Percentiles rank a stretch among this genome's conserved stretches.
phyloP scores from a whole-genome alignment of 495 filamentous ascomycete species.

The Podospora comata region DNA sequence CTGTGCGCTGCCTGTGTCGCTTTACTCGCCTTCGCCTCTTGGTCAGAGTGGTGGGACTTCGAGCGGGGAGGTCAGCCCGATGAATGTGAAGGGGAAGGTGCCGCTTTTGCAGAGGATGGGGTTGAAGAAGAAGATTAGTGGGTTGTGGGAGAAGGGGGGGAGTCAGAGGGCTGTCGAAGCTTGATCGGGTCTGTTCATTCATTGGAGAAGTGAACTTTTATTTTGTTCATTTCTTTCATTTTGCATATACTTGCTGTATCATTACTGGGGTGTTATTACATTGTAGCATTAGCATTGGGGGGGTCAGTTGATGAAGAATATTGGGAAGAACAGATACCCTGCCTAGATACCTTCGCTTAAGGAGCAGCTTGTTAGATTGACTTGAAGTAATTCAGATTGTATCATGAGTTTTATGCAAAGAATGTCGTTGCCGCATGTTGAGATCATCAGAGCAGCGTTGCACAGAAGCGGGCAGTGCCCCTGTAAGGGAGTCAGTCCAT shows the following conservation, averaged over 20 bases:
- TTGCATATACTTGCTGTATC: background rate
- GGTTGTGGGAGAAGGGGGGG: conserved; percentile 14
- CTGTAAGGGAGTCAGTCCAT: no score
- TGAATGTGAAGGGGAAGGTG: conserved; percentile 4
- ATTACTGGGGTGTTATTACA: background rate
- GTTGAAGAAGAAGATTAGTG: conserved; percentile 23
- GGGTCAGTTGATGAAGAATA: background rate
- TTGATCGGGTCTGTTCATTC: background rate
- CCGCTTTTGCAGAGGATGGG: conserved; percentile 19
- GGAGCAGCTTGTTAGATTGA: background rate
- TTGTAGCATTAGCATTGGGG: background rate
- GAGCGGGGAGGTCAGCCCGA: background rate
- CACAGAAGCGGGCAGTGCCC: no score
- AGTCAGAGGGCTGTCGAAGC: conserved; percentile 12
- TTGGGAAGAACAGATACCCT: background rate
- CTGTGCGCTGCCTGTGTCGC: conserved; percentile 20
- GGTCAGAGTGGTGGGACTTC: background rate
- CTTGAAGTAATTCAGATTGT: background rate
- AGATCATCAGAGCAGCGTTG: no score
- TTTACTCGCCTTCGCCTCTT: conserved; percentile 14
- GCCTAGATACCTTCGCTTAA: background rate
- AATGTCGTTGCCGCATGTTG: no score
- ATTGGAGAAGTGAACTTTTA: background rate
- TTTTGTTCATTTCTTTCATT: background rate
- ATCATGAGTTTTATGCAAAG: background rate